Evolutionary conservation across 495 filamentous ascomycete genomes (phyloP).

Genomic region (Clohesyomyces aquaticus): DNA sequence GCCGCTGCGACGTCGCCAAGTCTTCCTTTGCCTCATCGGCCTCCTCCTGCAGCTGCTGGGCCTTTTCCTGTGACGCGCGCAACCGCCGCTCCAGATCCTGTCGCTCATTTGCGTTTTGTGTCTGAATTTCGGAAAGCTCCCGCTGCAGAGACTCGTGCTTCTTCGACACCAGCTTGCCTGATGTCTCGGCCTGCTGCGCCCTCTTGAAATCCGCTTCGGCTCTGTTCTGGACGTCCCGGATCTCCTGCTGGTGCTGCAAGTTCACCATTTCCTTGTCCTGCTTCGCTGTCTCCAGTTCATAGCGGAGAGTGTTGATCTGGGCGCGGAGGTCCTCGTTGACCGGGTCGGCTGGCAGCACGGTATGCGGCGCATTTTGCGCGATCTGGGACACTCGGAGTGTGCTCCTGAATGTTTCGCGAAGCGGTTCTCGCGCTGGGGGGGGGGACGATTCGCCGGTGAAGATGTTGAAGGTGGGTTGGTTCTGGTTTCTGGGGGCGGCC

Average conservation of each 20-base stretch:
- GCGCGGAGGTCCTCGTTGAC: slow-evolving; percentile 69
- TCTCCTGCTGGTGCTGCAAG: slow-evolving; percentile 78
- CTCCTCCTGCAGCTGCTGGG: slow-evolving; percentile 72
- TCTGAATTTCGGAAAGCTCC: slow-evolving; percentile 72
- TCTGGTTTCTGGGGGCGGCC: slow-evolving; percentile 20
- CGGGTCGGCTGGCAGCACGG: slow-evolving; percentile 40
- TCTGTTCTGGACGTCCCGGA: slow-evolving; percentile 72
- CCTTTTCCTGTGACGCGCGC: slow-evolving; percentile 72
- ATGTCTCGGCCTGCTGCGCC: slow-evolving; percentile 73
- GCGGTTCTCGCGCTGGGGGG: slow-evolving; percentile 18
- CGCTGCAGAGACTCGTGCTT: slow-evolving; percentile 72
- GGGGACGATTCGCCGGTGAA: slow-evolving; percentile 32
- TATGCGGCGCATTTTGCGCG: slow-evolving; percentile 31
- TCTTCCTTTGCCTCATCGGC: slow-evolving; percentile 73
- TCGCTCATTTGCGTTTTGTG: slow-evolving; percentile 68
- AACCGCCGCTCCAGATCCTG: slow-evolving; percentile 70
- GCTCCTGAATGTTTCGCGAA: slow-evolving; percentile 32
- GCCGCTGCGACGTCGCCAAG: slow-evolving; percentile 69
- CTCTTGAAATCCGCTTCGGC: slow-evolving; percentile 82
- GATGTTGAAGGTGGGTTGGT: slow-evolving; percentile 32
- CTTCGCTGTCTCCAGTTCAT: slow-evolving; percentile 73
- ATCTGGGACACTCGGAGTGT: slow-evolving; percentile 25
- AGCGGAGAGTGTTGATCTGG: slow-evolving; percentile 68
- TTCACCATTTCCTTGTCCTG: slow-evolving; percentile 81
- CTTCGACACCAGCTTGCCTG: slow-evolving; percentile 66